A percentile compares a stretch with the other conserved stretches of the same genome.
Evolutionary conservation across 805 yeast species (phyloP).

Genomic region (Yarrowia hollandica): DNA sequence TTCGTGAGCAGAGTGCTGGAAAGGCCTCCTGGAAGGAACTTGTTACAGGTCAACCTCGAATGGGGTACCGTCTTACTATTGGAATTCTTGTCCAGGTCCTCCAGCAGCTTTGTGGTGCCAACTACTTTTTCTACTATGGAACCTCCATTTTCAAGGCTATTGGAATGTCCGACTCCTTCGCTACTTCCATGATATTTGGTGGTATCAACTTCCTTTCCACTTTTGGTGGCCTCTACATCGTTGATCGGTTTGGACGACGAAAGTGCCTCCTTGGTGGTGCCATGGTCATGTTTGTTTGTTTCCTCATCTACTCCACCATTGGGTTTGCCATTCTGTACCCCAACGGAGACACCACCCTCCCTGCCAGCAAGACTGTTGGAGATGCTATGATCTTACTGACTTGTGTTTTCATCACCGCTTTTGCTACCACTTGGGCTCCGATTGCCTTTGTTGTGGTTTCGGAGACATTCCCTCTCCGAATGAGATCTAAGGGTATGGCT

Average conservation of each 20-base stretch:
- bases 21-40: constrained; percentile 54
- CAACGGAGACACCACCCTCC: constrained; percentile 37
- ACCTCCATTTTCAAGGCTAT: constrained; percentile 52
- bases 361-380: constrained; percentile 46
- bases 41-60: constrained; percentile 39
- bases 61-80: constrained; percentile 39
- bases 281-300: constrained; percentile 51
- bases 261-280: constrained; percentile 50
- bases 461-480: constrained; percentile 58
- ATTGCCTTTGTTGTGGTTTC: constrained; percentile 71
- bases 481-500: constrained; percentile 67
- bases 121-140: constrained; percentile 68
- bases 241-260: constrained; percentile 56
- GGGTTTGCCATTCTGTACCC: constrained; percentile 48
- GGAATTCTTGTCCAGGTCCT: constrained; percentile 42
- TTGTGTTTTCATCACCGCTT: constrained; percentile 53
- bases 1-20: constrained; percentile 43
- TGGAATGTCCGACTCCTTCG: constrained; percentile 52
- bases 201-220: constrained; percentile 55
- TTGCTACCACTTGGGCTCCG: constrained; percentile 62
- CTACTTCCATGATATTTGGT: constrained; percentile 56
- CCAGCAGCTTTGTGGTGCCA: constrained; percentile 66
- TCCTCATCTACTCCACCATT: constrained; percentile 52
- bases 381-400: constrained; percentile 56
- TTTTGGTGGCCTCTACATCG: constrained; percentile 49